A percentile compares a stretch with the other conserved stretches of the same genome.
Evolutionary conservation across 2,329 filamentous ascomycete species (phyloP).

Genomic region (Diaporthe eres): DNA sequence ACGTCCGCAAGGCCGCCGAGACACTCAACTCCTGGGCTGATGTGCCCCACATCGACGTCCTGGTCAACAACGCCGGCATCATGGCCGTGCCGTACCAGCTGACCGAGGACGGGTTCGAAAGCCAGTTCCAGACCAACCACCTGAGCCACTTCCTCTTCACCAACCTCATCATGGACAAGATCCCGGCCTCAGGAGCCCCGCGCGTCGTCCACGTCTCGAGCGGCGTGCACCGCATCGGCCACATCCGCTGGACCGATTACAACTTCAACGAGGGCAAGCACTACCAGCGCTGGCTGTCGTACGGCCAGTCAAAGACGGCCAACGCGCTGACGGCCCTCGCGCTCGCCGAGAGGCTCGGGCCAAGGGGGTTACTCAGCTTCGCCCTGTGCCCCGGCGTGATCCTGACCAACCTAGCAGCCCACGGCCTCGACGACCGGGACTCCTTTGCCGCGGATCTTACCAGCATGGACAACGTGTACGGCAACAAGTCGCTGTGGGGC

Average conservation of each 20-base stretch:
- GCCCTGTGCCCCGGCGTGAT: constrained; percentile 22
- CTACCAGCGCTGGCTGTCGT: constrained; percentile 28
- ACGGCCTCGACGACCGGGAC: background rate
- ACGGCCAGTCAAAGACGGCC: constrained; percentile 37
- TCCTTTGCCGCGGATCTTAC: background rate
- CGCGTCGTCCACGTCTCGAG: constrained; percentile 15
- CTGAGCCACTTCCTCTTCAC: constrained; percentile 27
- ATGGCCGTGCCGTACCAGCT: constrained; percentile 27
- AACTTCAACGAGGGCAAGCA: constrained; percentile 36
- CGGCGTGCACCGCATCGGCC: constrained; percentile 15
- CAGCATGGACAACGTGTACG: background rate
- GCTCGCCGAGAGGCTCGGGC: constrained; percentile 30
- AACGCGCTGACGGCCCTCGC: constrained; percentile 30
- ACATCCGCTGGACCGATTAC: constrained; percentile 33
- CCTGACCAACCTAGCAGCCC: background rate
- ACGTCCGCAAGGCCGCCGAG: constrained; percentile 22
- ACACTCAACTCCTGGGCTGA: constrained; percentile 25
- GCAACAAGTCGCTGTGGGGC: background rate
- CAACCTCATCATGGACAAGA: constrained; percentile 16
- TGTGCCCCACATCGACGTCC: constrained; percentile 30
- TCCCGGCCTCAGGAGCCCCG: background rate
- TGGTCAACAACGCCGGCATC: constrained; percentile 36
- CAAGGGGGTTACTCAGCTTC: constrained; percentile 7
- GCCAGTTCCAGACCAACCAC: constrained; percentile 31
- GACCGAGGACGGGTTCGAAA: constrained; percentile 21